These are phyloP conservation scores for Coelastrella sp. DNA, from an alignment of 139 green algal species.

Conservation along the genomic window DNA sequence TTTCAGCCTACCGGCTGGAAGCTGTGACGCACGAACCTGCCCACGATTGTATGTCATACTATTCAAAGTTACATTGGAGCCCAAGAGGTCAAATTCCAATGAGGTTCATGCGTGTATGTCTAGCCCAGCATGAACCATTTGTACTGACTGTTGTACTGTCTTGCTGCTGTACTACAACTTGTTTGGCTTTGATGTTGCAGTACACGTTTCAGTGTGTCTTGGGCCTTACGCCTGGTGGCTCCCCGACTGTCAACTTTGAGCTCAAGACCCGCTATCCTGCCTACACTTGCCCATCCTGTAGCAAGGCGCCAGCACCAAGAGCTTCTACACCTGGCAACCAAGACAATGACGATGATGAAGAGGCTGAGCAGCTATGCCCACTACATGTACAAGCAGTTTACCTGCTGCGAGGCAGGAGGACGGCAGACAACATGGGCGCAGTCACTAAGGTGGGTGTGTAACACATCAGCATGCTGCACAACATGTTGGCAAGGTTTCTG, in stretches of 20 bases:
- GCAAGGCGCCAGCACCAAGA: not conserved
- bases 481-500: not conserved
- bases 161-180: not conserved
- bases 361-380: constrained; percentile 3
- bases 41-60: no score
- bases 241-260: not conserved
- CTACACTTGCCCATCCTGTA: not conserved
- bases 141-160: not conserved
- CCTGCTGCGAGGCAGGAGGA: not conserved
- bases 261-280: not conserved
- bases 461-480: not conserved
- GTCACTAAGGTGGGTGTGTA: not conserved
- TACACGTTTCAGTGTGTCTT: not conserved
- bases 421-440: not conserved
- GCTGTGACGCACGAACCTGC: no score
- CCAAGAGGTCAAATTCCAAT: no score
- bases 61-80: no score
- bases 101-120: no score
- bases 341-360: not conserved
- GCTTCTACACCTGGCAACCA: not conserved
- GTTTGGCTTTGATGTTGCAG: not conserved
- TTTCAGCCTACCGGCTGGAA: no score
- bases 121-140: no score
- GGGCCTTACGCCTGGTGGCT: not conserved
- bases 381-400: constrained; percentile 27